Evolutionary conservation across 352 stramenopile species (phyloP), one percentile per base, ranked within the genome.

Genomic region (Globisporangium radiosum): DNA sequence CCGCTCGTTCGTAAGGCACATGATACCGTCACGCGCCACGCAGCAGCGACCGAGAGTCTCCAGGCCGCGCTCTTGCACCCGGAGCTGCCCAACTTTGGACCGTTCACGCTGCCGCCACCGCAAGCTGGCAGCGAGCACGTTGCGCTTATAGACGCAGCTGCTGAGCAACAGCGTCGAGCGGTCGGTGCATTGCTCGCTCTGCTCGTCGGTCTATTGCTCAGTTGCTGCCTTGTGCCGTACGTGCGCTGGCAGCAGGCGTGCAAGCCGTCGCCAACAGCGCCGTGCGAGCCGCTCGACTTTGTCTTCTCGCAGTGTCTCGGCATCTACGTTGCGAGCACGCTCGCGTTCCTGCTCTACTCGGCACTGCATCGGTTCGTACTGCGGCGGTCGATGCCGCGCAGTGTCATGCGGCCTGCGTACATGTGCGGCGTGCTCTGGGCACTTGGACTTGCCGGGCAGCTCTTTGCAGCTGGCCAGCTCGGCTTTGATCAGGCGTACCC

Each of bases 401-500:
- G 79, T 56, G 84, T 87, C 61, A 89, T 93, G 78, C 76, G 84
- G 0, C 84, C 84, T 0, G 81, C 84, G 7, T 91, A 90, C 59
- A 73, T 91, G 43, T 93, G 81, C 52, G 84, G 84, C 33, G 68
- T 93, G 40, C 61, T 93, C 50, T 93, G 84, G 84, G 81, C 76
- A 0, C 67, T 88, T 19, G 81, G 81, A 1, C 62, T 91, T 36
- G 82, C 70, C 44, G 79, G 79, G 0, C 79, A 92, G 61, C 73
- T 92, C 49, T 85, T 88, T 64, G 80, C 79, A n/a, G 76, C 84
- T 38, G 84, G 84, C 7, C 68, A 71, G 33, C 70, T 93, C 7
- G 84, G 84, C 10, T 93, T 93, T 37, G 81, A 93, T 59, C 75
- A 91, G 57, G 84, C 81, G n/a, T 92, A 90, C 66, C 84, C 81